These are phyloP conservation scores for Coprinellus micaceus DNA, from an alignment of 768 basidiomycete genomes.

Conservation along the genomic window DNA sequence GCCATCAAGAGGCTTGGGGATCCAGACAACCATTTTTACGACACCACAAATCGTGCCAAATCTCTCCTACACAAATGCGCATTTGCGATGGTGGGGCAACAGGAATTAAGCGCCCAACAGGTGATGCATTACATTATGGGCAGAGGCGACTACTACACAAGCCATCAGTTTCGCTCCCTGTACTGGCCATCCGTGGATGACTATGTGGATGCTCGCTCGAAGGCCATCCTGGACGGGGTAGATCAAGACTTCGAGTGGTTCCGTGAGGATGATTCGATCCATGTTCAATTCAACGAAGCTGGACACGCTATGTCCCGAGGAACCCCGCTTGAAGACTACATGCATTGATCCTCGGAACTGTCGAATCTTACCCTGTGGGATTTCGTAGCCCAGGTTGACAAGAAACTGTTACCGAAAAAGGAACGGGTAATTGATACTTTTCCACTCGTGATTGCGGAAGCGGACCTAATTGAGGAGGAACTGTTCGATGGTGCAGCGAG, in stretches of 20 bases:
- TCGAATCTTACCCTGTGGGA: slow-evolving; percentile 25
- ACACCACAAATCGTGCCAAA: slow-evolving; percentile 21
- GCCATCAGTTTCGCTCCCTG: slow-evolving; percentile 28
- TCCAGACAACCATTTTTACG: slow-evolving; percentile 9
- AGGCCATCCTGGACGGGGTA: neutral
- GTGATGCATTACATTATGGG: slow-evolving; percentile 32
- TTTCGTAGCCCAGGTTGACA: slow-evolving; percentile 19
- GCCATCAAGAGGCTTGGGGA: slow-evolving; percentile 27
- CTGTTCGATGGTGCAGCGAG: neutral
- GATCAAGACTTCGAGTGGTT: neutral
- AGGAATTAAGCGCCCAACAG: slow-evolving; percentile 38
- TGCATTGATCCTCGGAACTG: slow-evolving; percentile 13
- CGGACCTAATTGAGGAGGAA: neutral
- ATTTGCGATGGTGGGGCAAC: slow-evolving; percentile 30
- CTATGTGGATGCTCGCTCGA: slow-evolving; percentile 15
- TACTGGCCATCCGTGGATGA: slow-evolving; percentile 33
- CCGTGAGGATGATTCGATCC: neutral
- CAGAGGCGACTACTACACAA: slow-evolving; percentile 33
- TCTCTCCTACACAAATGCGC: slow-evolving; percentile 33
- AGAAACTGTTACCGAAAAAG: slow-evolving; percentile 3
- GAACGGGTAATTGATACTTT: no score
- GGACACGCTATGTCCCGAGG: neutral
- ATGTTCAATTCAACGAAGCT: neutral
- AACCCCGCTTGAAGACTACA: slow-evolving; percentile 20
- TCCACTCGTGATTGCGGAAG: neutral